Evolutionary conservation across 2,329 filamentous ascomycete species (phyloP), one percentile per base, ranked within the genome.

Genomic region (Nectriaceae sp.): DNA sequence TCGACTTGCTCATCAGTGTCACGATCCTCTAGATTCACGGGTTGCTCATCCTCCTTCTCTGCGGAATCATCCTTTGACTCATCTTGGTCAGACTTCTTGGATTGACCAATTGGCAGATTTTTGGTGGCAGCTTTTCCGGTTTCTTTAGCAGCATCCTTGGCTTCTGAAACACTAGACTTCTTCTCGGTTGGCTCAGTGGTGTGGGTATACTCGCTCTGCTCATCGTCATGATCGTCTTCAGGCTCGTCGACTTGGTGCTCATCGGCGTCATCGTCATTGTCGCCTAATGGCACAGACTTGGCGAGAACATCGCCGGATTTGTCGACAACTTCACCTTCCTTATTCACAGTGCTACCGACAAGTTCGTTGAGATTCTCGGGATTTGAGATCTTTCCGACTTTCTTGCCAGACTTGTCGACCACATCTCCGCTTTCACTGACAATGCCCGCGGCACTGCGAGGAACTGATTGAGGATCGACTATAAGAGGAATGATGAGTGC

Each of bases 401-500:
- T 65, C 43, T 75, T 74, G 43, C 73, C 75, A 11, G 70, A 58
- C 11, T 71, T 63, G 47, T 77, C 73, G 31, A 77, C 62, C 16
- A 77, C 70, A 15, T 76, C 73, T 15, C 75, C 75, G 19, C 64
- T 57, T 50, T 75, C 71, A 59, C 70, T 73, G 43, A 77, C 75
- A 41, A 70, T 65, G 29, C 72, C 69, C 16, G 69, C 71, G 39
- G 67, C 67, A 11, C 74, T 70, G 43, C 69, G 60, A 22, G 69
- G 68, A 36, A 69, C 56, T 38, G 60, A 60, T 20, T 65, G 48
- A 37, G 57, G 43, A 35, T 67, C 63, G 50, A 63, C 65, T 67
- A 47, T 49, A 56, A 61, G 46, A 42, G 58, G 56, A 52, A 61
- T 48, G 54, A 61, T 61, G 51, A 61, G 58, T 49, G 56, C 54